A percentile compares a stretch with the other conserved stretches of the same genome.
Evolutionary conservation across 495 filamentous ascomycete genomes (phyloP).

Genomic region (Aspergillus taichungensis): DNA sequence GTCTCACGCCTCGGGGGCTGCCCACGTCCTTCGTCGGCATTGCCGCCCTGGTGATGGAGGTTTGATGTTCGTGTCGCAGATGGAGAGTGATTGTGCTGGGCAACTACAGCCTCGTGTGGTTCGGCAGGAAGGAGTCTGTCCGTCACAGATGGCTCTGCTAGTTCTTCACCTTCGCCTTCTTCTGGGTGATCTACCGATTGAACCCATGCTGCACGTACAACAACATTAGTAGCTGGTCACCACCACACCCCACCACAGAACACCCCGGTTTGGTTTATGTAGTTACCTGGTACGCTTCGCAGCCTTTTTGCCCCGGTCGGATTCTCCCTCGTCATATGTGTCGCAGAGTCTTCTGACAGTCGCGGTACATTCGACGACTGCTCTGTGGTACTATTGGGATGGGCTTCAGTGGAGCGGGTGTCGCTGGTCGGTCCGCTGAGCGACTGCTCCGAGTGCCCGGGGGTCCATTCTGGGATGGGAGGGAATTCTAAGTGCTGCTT

Average conservation of each 20-base stretch:
- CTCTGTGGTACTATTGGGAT: constrained; percentile 15
- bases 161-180: constrained; percentile 6
- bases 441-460: constrained; percentile 3
- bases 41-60: constrained; percentile 5
- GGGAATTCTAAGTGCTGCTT: constrained; percentile 15
- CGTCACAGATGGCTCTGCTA: constrained; percentile 19
- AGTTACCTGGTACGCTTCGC: too few relatives aligned
- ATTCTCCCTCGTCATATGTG: too few relatives aligned
- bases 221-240: constrained; percentile 9
- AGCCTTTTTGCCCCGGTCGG: too few relatives aligned
- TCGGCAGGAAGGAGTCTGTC: constrained; percentile 31
- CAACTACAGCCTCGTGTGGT: constrained; percentile 43
- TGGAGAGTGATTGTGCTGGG: constrained; percentile 54
- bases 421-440: constrained; percentile 14
- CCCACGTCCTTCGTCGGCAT: constrained; percentile 10
- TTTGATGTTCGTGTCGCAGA: constrained; percentile 25
- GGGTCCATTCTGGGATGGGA: constrained; percentile 9
- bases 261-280: too few relatives aligned
- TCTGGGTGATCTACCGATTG: constrained; percentile 24
- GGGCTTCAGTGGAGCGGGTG: constrained; percentile 10
- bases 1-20: constrained; percentile 34
- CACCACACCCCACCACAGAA: constrained; percentile 5
- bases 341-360: constrained; percentile 10
- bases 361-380: constrained; percentile 13
- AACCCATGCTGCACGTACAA: constrained; percentile 27